Evolutionary conservation across 257 asterid species (phyloP).

Genomic region (Knoxia roxburghii): DNA sequence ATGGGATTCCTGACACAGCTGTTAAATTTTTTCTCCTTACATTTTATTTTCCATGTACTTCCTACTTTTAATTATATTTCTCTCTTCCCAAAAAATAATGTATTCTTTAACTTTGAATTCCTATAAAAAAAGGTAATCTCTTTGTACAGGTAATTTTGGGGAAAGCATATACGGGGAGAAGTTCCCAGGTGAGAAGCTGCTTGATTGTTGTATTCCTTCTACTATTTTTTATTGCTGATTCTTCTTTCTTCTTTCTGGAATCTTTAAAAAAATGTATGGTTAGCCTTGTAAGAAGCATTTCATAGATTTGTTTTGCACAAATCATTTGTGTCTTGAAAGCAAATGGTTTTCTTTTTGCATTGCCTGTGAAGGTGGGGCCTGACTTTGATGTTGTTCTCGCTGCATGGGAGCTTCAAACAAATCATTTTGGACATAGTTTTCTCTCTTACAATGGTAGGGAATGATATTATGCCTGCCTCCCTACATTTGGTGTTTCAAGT

Average conservation of each 20-base stretch:
- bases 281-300: constrained; percentile 1
- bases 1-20: neutral
- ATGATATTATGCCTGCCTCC: constrained; percentile 43
- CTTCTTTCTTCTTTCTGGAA: neutral
- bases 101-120: neutral
- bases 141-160: constrained; percentile 68
- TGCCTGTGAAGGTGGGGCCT: constrained; percentile 92
- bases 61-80: neutral
- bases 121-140: constrained; percentile 10
- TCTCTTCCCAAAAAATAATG: neutral
- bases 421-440: constrained; percentile 76
- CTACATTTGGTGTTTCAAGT: constrained; percentile 20
- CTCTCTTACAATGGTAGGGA: constrained; percentile 84
- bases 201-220: constrained; percentile 11
- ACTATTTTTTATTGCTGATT: constrained; percentile 1
- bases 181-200: constrained; percentile 73
- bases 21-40: neutral
- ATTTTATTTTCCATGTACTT: neutral
- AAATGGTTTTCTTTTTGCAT: constrained; percentile 64
- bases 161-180: constrained; percentile 80
- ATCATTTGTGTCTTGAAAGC: constrained; percentile 56
- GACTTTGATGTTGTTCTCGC: constrained; percentile 81
- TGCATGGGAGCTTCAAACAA: constrained; percentile 90
- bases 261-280: constrained; percentile 8
- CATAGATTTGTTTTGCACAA: constrained; percentile 33